A percentile compares a stretch with the other conserved stretches of the same genome.
Conservation (phyloP, 1,284 basidiomycete species). For the Fomes fomentarius region DNA sequence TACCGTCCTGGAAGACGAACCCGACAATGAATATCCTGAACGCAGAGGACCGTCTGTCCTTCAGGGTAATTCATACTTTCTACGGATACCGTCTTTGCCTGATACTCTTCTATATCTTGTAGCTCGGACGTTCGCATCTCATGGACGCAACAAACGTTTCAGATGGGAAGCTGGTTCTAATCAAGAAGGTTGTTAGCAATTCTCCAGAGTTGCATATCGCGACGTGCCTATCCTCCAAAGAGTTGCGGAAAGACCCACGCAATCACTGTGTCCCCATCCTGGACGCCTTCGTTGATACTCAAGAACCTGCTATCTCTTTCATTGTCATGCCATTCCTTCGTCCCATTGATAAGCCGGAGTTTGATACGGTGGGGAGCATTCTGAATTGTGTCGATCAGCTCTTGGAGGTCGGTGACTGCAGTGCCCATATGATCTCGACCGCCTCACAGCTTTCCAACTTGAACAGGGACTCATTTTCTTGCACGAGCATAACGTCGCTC, state of each 20-base stretch:
- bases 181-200: constrained; percentile 26
- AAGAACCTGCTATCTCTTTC: constrained; percentile 17
- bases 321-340: constrained; percentile 37
- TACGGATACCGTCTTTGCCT: no score
- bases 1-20: not conserved
- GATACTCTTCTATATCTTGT: no score
- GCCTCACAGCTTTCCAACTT: not conserved
- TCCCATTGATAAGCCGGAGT: constrained; percentile 24
- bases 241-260: constrained; percentile 21
- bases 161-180: constrained; percentile 29
- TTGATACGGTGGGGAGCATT: constrained; percentile 26
- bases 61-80: no score
- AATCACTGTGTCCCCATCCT: constrained; percentile 39
- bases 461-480: constrained; percentile 33
- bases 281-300: constrained; percentile 28
- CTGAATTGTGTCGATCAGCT: constrained; percentile 32
- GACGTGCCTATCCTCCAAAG: constrained; percentile 13
- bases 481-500: constrained; percentile 28
- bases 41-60: no score
- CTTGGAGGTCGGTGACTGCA: constrained; percentile 24
- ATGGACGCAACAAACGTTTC: constrained; percentile 34
- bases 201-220: constrained; percentile 27
- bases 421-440: no score
- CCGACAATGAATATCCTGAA: not conserved
- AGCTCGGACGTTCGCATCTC: constrained; percentile 20